Evolutionary conservation across 331 rosid genomes (phyloP), one percentile per base, ranked within the genome.

Genomic region (Telfairia occidentalis): DNA sequence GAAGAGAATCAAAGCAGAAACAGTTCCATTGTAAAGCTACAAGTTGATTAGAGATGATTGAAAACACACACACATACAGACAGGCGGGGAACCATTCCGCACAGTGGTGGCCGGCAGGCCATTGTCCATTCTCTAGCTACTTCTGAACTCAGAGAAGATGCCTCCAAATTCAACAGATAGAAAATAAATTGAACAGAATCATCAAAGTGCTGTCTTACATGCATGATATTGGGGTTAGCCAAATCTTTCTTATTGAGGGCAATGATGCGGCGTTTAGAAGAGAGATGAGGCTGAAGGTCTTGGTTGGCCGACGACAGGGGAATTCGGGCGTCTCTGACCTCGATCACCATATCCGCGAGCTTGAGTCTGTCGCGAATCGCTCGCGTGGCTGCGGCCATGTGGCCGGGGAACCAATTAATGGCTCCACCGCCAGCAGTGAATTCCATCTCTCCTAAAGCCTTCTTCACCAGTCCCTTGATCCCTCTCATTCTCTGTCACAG

Each of bases 341-440:
- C 98, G 69, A 93, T 78, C 53, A 93, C 97, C 75, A 93, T 82
- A 83, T 93, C 94, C 30, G 98, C 87, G 37, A 90, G 54, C 83
- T 91, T 90, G 8, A 93, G 94, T 26, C 97, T 96, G 40, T 83
- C 70, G 21, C 87, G 85, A 29, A 93, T 93, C 79, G 98, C 97
- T 7, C 89, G 86, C 0, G 88, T 86, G 71, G 98, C 98, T 1
- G 98, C 89, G 0, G 97, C 98, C 97, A 93, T 93, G 87, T 93
- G 98, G 15, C 98, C 98, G 0, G 98, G 98, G 83, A 85, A 93
- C 96, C 97, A 93, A 77, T 87, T 93, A 49, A 93, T 85, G 59
- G 74, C 81, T 53, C 98, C 98, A 8, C 92, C 96, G 10, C 87
- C 94, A 30, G 81, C 52, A 74, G 81, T 82, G 90, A 93, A 89